phyloP scores from a whole-genome alignment of 352 stramenopile species.

The Pythium biforme region DNA sequence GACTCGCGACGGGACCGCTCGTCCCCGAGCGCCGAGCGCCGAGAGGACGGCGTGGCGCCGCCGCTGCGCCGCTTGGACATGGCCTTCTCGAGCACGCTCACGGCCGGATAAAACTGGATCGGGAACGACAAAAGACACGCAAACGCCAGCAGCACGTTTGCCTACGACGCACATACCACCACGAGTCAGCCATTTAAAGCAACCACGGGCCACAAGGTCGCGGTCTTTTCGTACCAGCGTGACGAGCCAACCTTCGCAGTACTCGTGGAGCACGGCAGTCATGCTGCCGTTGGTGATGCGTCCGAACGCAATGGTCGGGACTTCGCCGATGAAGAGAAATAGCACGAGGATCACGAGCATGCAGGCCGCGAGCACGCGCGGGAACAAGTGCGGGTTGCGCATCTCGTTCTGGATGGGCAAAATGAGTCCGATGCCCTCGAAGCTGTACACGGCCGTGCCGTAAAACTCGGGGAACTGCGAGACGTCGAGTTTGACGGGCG shows the following conservation, averaged over 20 bases:
- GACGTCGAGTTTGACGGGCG: conserved; percentile 32
- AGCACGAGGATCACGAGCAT: conserved; percentile 75
- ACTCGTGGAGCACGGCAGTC: conserved; percentile 71
- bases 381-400: conserved; percentile 52
- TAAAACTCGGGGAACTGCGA: conserved; percentile 66
- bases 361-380: conserved; percentile 45
- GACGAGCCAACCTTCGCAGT: conserved; percentile 68
- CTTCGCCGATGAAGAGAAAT: conserved; percentile 70
- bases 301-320: conserved; percentile 69
- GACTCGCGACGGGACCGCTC: conserved; percentile 17
- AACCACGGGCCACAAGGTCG: too few species aligned
- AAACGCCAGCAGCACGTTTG: conserved; percentile 69
- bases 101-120: conserved; percentile 80
- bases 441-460: conserved; percentile 79
- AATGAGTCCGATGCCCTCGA: conserved; percentile 77
- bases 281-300: conserved; percentile 75
- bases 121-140: conserved; percentile 76
- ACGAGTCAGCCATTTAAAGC: too few species aligned
- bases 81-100: conserved; percentile 67
- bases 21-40: conserved; percentile 35
- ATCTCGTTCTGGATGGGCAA: conserved; percentile 82
- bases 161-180: conserved; percentile 26
- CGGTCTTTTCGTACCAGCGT: conserved; percentile 47
- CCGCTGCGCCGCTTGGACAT: conserved; percentile 38
- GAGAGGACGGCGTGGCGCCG: conserved; percentile 1